phyloP scores from a whole-genome alignment of 441 rosid species.

The Isatis lusitanica region DNA sequence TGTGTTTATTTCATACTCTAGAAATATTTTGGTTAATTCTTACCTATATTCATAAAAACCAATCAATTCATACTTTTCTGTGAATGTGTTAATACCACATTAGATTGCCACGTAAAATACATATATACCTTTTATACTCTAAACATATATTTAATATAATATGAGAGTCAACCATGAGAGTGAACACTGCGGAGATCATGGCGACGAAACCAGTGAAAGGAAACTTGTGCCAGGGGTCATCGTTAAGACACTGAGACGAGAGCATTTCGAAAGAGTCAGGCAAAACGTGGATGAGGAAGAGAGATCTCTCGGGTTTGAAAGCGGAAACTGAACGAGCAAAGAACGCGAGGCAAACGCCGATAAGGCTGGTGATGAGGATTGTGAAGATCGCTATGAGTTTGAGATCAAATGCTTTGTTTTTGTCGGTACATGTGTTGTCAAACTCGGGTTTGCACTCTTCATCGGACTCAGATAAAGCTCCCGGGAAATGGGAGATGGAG shows the following conservation, averaged over 20 bases:
- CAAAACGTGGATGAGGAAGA: constrained; percentile 27
- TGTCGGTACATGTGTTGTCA: constrained; percentile 16
- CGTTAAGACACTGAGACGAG: constrained; percentile 28
- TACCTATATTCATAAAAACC: no score
- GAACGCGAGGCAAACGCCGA: constrained; percentile 34
- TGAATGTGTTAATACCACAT: no score
- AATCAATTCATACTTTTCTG: no score
- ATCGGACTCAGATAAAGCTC: constrained; percentile 21
- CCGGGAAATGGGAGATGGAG: constrained; percentile 21
- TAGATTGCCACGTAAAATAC: no score
- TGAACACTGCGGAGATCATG: constrained; percentile 32
- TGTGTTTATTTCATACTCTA: no score
- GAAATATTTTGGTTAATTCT: no score
- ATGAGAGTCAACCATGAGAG: constrained; percentile 40
- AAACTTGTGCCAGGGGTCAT: constrained; percentile 36
- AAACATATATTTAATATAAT: no score
- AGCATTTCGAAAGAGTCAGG: constrained; percentile 30
- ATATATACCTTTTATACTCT: no score
- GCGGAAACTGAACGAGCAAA: constrained; percentile 28
- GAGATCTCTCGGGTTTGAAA: constrained; percentile 25
- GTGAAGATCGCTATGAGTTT: constrained; percentile 33
- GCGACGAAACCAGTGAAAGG: constrained; percentile 33
- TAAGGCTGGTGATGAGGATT: constrained; percentile 23
- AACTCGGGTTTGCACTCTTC: not conserved
- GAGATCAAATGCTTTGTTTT: constrained; percentile 26